These are phyloP conservation scores for Physcomitrium patens DNA, from an alignment of 225 moss, liverwort and hornwort genomes.

Conservation along the genomic window DNA sequence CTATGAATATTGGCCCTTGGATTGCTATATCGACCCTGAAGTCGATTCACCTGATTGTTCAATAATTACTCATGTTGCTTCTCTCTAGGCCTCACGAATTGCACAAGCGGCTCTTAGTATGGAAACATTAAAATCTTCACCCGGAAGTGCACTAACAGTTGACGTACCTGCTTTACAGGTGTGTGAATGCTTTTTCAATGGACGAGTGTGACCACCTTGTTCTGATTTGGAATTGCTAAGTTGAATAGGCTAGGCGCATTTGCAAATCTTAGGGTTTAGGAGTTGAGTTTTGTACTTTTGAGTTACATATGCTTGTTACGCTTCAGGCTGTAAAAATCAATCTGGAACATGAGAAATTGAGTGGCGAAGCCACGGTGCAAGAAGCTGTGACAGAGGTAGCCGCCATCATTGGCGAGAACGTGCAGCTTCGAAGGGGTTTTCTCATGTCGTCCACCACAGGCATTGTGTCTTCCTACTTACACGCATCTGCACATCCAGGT, in stretches of 20 bases:
- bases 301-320: neutral
- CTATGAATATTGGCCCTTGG: no score
- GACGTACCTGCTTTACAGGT: constrained; percentile 74
- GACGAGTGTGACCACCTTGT: constrained; percentile 1
- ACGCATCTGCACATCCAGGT: constrained; percentile 73
- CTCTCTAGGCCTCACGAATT: constrained; percentile 54
- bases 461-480: constrained; percentile 81
- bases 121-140: constrained; percentile 38
- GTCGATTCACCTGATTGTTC: neutral
- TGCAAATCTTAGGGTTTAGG: constrained; percentile 9
- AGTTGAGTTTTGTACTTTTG: constrained; percentile 8
- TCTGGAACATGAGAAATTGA: constrained; percentile 77
- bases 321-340: constrained; percentile 65
- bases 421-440: constrained; percentile 87
- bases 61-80: neutral
- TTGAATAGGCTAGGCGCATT: neutral
- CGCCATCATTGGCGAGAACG: constrained; percentile 94
- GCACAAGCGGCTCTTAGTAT: constrained; percentile 67
- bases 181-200: neutral
- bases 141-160: constrained; percentile 50
- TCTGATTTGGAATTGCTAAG: neutral
- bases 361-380: constrained; percentile 73
- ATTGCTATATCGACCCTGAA: neutral
- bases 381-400: constrained; percentile 94
- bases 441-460: constrained; percentile 65